Base-by-base conservation (phyloP, 2,329 filamentous ascomycete genomes). In the Mollisiaceae sp. region DNA sequence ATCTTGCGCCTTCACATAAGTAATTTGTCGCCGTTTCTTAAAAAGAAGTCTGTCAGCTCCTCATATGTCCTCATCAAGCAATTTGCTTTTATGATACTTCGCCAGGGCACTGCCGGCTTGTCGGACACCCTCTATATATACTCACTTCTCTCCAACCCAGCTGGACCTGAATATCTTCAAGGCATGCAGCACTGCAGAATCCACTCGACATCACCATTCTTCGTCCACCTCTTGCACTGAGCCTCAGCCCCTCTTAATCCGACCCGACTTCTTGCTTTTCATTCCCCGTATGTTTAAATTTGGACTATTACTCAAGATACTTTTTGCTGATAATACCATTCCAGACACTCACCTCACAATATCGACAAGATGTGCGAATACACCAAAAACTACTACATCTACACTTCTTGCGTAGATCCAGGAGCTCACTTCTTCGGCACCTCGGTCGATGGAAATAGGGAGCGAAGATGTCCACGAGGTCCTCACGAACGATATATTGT, bases 381-480 rank as follows among this genome's bases (percentile, higher is more conserved):
- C 74, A 90, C 87, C 73, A 91, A 90, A 73, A 91, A 91, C 78
- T 92, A 89, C 77, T 92, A 91, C 78, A 89, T 93, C 77, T 92
- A 92, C 79, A 88, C 88, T 64, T 83, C 86, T 52, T 93, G 90
- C 74, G 78, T 83, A 64, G 88, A 92, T 74, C 90, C 89, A 0
- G 86, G 86, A 47, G 82, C 85, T 18, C 90, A 93, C 77, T 92
- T 91, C 78, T 89, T 91, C 76, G 83, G 86, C 69, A 91, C 88
- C 1, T 87, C 87, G 1, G 81, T 89, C 60, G 90, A 93, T 72
- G 89, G 89, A 63, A 86, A 81, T 74, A 83, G 82, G 68, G 83
- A 86, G 65, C 78, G 82, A 38, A 80, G 84, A 38, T 93, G 90
- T 71, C 74, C 84, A 6, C 82, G 83, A 63, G 85, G 89, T 0